Conservation (phyloP, 176 grass and related monocot genomes). For the Phoenix roebelenii region DNA sequence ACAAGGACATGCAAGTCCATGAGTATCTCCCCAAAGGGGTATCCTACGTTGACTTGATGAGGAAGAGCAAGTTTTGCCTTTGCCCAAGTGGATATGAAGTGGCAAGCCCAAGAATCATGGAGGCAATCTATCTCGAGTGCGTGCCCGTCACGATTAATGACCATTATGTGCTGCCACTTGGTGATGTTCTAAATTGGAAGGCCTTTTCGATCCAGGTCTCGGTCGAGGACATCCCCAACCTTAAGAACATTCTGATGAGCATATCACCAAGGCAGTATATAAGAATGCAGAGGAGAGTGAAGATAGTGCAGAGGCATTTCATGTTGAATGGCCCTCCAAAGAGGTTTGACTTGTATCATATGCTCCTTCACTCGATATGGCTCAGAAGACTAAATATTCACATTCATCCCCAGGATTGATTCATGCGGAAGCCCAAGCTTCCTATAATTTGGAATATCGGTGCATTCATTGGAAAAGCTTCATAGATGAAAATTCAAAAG, state of each 20-base stretch:
- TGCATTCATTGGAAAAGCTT: no score
- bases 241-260: constrained; percentile 41
- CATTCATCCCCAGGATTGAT: constrained; percentile 17
- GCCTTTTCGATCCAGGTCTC: constrained; percentile 55
- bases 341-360: constrained; percentile 69
- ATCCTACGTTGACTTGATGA: constrained; percentile 71
- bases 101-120: constrained; percentile 70
- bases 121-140: constrained; percentile 80
- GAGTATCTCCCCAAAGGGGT: constrained; percentile 54
- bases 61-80: constrained; percentile 69
- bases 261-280: constrained; percentile 67
- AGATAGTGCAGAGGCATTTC: constrained; percentile 49
- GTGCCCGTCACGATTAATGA: constrained; percentile 74
- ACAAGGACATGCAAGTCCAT: constrained; percentile 44
- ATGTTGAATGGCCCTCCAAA: constrained; percentile 42
- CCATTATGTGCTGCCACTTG: constrained; percentile 64
- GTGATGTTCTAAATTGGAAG: constrained; percentile 72
- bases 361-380: constrained; percentile 87
- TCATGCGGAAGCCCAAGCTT: background rate
- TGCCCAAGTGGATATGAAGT: constrained; percentile 92
- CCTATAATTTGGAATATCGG: no score
- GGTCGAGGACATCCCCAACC: constrained; percentile 45
- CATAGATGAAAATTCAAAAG: no score
- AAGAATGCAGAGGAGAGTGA: constrained; percentile 52
- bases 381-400: constrained; percentile 68